Evolutionary conservation across 2,329 filamentous ascomycete genomes (phyloP), one percentile per base, ranked within the genome.

Genomic region (Aspergillus floridensis): DNA sequence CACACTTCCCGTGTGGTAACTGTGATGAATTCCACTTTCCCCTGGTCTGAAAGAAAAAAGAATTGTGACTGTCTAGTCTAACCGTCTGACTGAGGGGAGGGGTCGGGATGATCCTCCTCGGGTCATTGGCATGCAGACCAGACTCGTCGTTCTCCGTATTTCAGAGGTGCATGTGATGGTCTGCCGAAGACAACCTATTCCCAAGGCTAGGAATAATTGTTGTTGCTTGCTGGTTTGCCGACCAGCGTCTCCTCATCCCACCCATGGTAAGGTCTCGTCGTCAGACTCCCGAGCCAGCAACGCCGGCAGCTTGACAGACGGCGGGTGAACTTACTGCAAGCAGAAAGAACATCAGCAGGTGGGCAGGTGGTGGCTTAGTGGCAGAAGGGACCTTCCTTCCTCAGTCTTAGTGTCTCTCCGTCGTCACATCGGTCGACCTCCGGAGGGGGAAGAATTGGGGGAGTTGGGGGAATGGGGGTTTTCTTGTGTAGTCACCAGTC

Each of bases 321-420:
- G 53, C 53, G 53, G 53, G n/a, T 24, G 53, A 55, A 55, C 29
- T 55, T 55, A 35, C 53, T 55, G 41, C 41, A 55, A 47, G 5
- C 12, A 55, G 53, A 47, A 55, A 48, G 38, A 32, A 29, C n/a
- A 32, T 44, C 22, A 24, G 41, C 16, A 31, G 22, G 29, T 5
- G 24, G 22, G 41, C 16, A 31, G 22, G 29, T 10, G 24, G 22
- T 7, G 52, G n/a, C 26, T 44, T 35, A 41, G 12, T 26, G 41
- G 3, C 8, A n/a, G 32, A 53, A 29, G 32, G 22, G 22, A 26
- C 32, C 22, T 35, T 41, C 21, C 21, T 10, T 41, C 32, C 35
- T 35, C 4, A 19, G 32, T 26, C 16, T 24, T 47, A 44, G 38
- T 44, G n/a, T 19, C 38, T 44, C 38, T 19, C 16, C 38, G 38